Conservation (phyloP, 768 basidiomycete genomes). For the Trametes sanguinea region DNA sequence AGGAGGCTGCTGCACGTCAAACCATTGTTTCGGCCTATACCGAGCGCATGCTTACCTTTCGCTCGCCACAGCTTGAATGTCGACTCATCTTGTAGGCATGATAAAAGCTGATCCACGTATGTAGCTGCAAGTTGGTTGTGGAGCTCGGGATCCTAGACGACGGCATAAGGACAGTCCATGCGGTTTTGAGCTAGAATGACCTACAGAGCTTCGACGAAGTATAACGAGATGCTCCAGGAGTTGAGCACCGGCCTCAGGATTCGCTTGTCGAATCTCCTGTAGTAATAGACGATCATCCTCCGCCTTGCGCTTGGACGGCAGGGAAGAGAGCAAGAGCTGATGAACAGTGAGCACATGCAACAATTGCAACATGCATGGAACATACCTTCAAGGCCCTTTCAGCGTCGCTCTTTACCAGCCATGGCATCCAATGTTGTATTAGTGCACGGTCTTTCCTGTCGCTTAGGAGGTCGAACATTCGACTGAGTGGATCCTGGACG, state of each 20-base stretch:
- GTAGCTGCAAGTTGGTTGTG: constrained; percentile 66
- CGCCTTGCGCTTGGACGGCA: constrained; percentile 55
- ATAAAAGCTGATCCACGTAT: constrained; percentile 57
- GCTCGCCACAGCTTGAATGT: constrained; percentile 69
- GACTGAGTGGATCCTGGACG: constrained; percentile 61
- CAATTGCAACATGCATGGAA: constrained; percentile 8
- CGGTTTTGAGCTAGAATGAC: constrained; percentile 23
- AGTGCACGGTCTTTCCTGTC: constrained; percentile 60
- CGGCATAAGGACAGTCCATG: background rate
- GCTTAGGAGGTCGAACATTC: constrained; percentile 58
- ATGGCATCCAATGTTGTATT: constrained; percentile 75
- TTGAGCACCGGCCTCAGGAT: constrained; percentile 60
- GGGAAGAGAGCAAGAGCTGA: constrained; percentile 63
- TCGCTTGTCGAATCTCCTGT: constrained; percentile 56
- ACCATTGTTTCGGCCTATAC: background rate
- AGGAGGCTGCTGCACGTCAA: constrained; percentile 23
- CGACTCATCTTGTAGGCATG: constrained; percentile 50
- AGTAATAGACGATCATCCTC: constrained; percentile 64
- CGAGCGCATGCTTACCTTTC: constrained; percentile 49
- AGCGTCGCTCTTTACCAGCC: constrained; percentile 71
- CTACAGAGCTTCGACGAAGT: constrained; percentile 60
- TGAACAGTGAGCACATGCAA: background rate
- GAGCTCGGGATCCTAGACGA: constrained; percentile 54
- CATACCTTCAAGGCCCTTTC: constrained; percentile 71
- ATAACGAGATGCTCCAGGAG: constrained; percentile 85